Evolutionary conservation across 1,284 basidiomycete species (phyloP).

Genomic region (Pisolithus thermaeus): DNA sequence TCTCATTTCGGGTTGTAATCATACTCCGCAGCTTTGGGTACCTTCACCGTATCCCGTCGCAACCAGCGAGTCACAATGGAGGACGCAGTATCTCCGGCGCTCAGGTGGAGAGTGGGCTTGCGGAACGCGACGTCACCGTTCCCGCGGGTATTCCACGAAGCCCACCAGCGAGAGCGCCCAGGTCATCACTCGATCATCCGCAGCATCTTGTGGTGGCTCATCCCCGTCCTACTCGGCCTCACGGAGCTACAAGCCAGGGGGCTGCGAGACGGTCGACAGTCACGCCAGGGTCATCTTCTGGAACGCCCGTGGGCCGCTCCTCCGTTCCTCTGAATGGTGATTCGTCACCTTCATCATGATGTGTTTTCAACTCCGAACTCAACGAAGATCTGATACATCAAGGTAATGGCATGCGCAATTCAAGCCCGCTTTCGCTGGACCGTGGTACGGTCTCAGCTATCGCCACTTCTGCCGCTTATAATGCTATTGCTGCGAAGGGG

Average conservation of each 20-base stretch:
- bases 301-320: constrained; percentile 21
- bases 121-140: constrained; percentile 63
- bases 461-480: not conserved
- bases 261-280: constrained; percentile 24
- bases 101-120: constrained; percentile 44
- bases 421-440: constrained; percentile 21
- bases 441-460: constrained; percentile 23
- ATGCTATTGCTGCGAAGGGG: not conserved
- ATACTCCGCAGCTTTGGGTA: constrained; percentile 59
- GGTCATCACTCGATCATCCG: constrained; percentile 5
- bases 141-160: constrained; percentile 50
- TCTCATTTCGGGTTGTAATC: not conserved
- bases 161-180: constrained; percentile 8
- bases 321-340: constrained; percentile 39
- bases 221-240: constrained; percentile 24
- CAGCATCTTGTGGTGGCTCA: constrained; percentile 22
- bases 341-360: constrained; percentile 34
- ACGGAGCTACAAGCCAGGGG: constrained; percentile 22
- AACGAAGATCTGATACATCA: constrained; percentile 28
- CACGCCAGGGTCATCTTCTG: constrained; percentile 20
- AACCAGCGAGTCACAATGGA: constrained; percentile 47
- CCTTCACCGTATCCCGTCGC: constrained; percentile 83
- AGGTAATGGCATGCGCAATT: constrained; percentile 26
- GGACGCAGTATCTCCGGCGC: constrained; percentile 52
- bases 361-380: constrained; percentile 27